A percentile compares a stretch with the other conserved stretches of the same genome.
phyloP scores from a whole-genome alignment of 1,139 yeast genomes.

The Groenewaldozyma sp. region DNA sequence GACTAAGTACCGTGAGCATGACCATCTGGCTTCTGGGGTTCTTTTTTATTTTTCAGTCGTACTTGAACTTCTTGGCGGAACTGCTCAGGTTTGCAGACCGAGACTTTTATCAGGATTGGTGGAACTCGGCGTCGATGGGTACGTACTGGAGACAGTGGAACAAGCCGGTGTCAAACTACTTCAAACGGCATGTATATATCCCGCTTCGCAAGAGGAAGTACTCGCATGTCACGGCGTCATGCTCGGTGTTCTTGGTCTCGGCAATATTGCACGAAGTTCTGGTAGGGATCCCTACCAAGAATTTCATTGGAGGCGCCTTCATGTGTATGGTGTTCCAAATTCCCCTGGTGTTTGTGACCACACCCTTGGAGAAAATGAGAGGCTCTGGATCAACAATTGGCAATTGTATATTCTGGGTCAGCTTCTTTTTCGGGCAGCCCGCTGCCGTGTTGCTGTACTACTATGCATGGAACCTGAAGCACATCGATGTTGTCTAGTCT shows the following conservation, averaged over 20 bases:
- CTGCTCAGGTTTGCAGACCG: constrained; percentile 54
- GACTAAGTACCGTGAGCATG: constrained; percentile 34
- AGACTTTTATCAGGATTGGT: constrained; percentile 67
- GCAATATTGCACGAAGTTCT: constrained; percentile 38
- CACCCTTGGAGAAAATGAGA: constrained; percentile 33
- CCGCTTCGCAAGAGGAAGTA: constrained; percentile 32
- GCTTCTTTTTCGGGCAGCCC: constrained; percentile 39
- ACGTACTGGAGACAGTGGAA: constrained; percentile 63
- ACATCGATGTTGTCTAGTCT: constrained; percentile 5
- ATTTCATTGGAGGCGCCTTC: constrained; percentile 38
- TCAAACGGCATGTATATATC: constrained; percentile 50
- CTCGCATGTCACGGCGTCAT: constrained; percentile 25
- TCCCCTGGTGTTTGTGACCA: constrained; percentile 33
- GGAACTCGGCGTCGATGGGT: constrained; percentile 62
- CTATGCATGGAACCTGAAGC: constrained; percentile 36
- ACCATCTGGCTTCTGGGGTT: constrained; percentile 37
- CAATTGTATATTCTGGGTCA: constrained; percentile 38
- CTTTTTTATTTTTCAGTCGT: constrained; percentile 34
- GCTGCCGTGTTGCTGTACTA: constrained; percentile 36
- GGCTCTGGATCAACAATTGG: constrained; percentile 35
- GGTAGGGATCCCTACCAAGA: constrained; percentile 42
- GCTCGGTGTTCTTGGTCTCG: constrained; percentile 33
- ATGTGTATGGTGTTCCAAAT: constrained; percentile 36
- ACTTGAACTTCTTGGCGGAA: constrained; percentile 53
- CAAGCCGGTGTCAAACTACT: constrained; percentile 53